Evolutionary conservation across 768 basidiomycete genomes (phyloP), one percentile per base, ranked within the genome.

Genomic region (Mycena leptocephala): DNA sequence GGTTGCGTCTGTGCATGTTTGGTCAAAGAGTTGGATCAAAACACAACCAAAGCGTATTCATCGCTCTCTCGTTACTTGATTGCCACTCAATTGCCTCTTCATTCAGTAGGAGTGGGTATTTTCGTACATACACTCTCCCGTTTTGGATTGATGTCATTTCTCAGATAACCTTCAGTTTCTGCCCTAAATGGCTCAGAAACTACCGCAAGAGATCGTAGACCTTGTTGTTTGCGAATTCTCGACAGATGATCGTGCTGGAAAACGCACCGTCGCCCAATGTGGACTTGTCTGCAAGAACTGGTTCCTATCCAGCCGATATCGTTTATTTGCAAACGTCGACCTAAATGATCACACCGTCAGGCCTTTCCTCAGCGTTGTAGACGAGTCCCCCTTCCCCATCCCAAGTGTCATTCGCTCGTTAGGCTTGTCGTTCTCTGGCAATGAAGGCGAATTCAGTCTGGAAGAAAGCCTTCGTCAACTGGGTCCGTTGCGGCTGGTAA

Each of bases 251-350:
- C 62, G n/a, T 24, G 32, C 18, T 56, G 56, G 33, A 9, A 58
- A 35, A 61, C 58, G 32, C 0, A 33, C 16, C 16, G 30, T 70
- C n/a, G 43, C 41, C 13, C 30, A 28, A 2, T 59, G 33, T 30
- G 67, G 67, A 3, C 55, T 68, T 4, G 67, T 68, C 28, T 72
- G 61, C 41, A 55, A 22, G 7, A 32, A n/a, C 10, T 78, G 76
- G 73, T 28, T 53, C 22, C 39, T 51, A 22, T 32, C 76, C 33
- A 78, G 76, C 30, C 62, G 76, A 55, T 74, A 78, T 30, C 63
- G 64, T 16, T 28, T 75, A 22, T 78, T 78, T n/a, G 13, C 62
- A 20, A 33, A 66, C n/a, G 75, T 72, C 10, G 22, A 66, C 11
- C 55, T 76, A 55, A 35, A 66, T 33, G 70, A 67, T 33, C 70